Evolutionary conservation across 139 green algal species (phyloP).

Genomic region (Coelastrella sp.): DNA sequence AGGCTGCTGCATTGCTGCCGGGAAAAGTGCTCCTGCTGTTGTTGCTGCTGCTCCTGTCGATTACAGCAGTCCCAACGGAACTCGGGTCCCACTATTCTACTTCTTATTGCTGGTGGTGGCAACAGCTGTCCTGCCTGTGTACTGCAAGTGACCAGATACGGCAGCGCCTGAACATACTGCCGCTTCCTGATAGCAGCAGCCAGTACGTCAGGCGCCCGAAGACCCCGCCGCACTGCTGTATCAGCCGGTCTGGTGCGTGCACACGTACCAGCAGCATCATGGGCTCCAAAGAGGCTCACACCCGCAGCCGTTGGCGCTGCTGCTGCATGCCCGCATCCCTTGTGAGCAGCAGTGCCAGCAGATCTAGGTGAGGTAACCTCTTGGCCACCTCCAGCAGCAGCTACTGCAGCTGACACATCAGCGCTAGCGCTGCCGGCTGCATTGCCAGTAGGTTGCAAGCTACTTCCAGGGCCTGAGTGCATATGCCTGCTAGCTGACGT

Average conservation of each 20-base stretch:
- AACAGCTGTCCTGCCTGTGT: constrained; percentile 19
- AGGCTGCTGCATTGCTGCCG: not conserved
- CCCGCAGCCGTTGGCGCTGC: constrained; percentile 13
- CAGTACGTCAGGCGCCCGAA: constrained; percentile 69
- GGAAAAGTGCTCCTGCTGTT: not conserved
- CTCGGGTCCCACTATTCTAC: constrained; percentile 1
- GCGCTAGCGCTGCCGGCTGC: constrained; percentile 16
- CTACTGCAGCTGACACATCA: not conserved
- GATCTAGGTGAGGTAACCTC: not conserved
- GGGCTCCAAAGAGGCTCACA: constrained; percentile 7
- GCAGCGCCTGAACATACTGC: constrained; percentile 58
- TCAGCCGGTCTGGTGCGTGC: constrained; percentile 54
- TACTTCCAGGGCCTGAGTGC: not conserved
- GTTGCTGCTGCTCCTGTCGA: constrained; percentile 29
- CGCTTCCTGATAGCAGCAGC: constrained; percentile 72
- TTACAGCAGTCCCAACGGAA: not conserved
- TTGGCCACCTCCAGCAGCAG: not conserved
- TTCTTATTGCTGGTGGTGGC: constrained; percentile 11
- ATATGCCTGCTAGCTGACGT: not conserved
- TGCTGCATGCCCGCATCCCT: not conserved
- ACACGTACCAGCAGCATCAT: constrained; percentile 27
- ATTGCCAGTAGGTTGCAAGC: not conserved
- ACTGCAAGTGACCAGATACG: constrained; percentile 63
- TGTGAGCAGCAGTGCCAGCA: not conserved
- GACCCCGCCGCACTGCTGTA: constrained; percentile 52